These are phyloP conservation scores for Ceratobasidium sp. DNA, from an alignment of 1,284 basidiomycete species.

Conservation along the genomic window DNA sequence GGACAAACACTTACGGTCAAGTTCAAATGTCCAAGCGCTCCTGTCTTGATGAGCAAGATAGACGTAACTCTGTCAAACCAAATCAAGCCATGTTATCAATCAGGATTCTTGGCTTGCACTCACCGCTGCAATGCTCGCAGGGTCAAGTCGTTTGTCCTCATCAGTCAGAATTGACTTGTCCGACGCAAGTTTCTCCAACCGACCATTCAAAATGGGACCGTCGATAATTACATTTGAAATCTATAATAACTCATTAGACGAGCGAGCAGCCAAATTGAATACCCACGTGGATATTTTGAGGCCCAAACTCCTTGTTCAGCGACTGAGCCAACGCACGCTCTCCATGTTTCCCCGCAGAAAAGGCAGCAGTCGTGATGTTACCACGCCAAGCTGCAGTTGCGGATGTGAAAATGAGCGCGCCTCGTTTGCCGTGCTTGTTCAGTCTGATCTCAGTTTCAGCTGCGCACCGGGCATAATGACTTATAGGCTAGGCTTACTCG, in stretches of 20 bases:
- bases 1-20: constrained; percentile 59
- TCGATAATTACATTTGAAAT: constrained; percentile 54
- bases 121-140: constrained; percentile 71
- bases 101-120: constrained; percentile 12
- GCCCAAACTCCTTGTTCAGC: constrained; percentile 78
- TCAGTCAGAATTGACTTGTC: constrained; percentile 55
- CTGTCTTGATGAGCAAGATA: constrained; percentile 65
- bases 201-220: constrained; percentile 61
- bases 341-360: constrained; percentile 73
- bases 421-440: constrained; percentile 58
- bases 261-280: constrained; percentile 14
- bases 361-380: constrained; percentile 66
- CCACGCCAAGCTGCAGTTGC: constrained; percentile 74
- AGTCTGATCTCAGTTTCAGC: constrained; percentile 45
- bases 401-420: constrained; percentile 78
- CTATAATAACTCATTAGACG: background rate
- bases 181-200: constrained; percentile 42
- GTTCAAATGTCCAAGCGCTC: constrained; percentile 72
- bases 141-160: constrained; percentile 57
- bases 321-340: constrained; percentile 73
- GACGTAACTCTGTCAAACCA: constrained; percentile 55
- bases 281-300: constrained; percentile 72
- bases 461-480: background rate
- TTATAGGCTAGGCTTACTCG: constrained; percentile 43
- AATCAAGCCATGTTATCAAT: constrained; percentile 44